Evolutionary conservation across 1,139 yeast genomes (phyloP), one percentile per base, ranked within the genome.

Genomic region (Diutina neorugosa): DNA sequence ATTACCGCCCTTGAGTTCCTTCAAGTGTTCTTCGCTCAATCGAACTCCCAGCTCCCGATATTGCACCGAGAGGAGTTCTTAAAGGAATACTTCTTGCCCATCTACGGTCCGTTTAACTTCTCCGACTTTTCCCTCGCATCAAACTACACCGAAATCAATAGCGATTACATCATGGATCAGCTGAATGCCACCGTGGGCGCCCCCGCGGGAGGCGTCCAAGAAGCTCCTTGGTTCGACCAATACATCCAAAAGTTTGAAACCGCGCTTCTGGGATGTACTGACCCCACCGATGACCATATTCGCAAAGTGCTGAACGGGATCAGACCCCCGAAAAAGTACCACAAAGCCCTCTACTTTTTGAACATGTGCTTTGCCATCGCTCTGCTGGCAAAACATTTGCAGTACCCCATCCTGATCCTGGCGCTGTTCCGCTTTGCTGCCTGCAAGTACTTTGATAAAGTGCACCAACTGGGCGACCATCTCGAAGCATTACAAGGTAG

Each of bases 311-410:
- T 34, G 12, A 25, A 12, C 16, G 50, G 50, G 5, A 46, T 46
- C 40, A 34, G 50, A 1, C 75, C 81, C 0, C 89, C 89, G 0
- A 56, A 58, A 3, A 57, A 70, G 51, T 79, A 69, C 58, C 72
- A 68, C 54, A 66, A 63, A 48, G 63, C 75, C 3, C 61, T 86
- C 23, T 88, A 77, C 63, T 86, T 87, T 59, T 69, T 87, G 56
- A 83, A 86, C 61, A 77, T 87, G 63, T 76, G 86, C 0, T 86
- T 89, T 69, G 94, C 96, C 1, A 80, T 90, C 52, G 87, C 96
- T 0, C 80, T 88, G 0, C 84, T 95, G 1, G 82, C 82, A 9
- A 82, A 83, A 58, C 88, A 85, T 57, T 71, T 87, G 53, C 84
- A 81, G 59, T 82, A 86, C 59, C 86, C 87, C 2, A 76, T 78